Percentiles rank a stretch among this genome's conserved stretches.
phyloP scores from a whole-genome alignment of 2,329 filamentous ascomycete species.

The Talaromyces funiculosus region DNA sequence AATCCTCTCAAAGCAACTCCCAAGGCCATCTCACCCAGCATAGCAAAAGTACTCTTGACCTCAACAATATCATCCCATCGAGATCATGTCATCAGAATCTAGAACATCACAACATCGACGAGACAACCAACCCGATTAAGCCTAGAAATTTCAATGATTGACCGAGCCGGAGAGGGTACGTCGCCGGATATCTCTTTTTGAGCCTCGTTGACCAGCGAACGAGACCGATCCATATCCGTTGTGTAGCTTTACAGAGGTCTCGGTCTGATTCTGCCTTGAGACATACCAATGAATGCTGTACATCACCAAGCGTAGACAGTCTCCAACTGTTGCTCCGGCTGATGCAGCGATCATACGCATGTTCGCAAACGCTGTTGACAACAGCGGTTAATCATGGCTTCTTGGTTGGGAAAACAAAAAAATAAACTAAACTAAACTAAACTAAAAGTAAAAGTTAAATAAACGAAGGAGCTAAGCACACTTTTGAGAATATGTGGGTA shows the following conservation, averaged over 20 bases:
- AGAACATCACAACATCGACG: neutral
- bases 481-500: neutral
- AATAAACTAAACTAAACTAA: too few relatives aligned
- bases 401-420: too few relatives aligned
- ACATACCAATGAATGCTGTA: neutral
- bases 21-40: neutral
- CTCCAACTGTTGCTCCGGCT: neutral
- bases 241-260: neutral
- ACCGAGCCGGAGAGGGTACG: neutral
- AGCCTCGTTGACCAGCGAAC: conserved; percentile 6
- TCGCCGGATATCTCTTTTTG: conserved; percentile 8
- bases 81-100: neutral
- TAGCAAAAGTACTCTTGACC: conserved; percentile 5
- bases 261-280: neutral
- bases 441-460: too few relatives aligned
- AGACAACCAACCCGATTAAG: conserved; percentile 1
- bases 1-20: neutral
- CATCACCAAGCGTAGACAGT: conserved; percentile 6
- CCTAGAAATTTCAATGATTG: conserved; percentile 2
- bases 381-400: too few relatives aligned
- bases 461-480: neutral
- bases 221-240: conserved; percentile 4
- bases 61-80: conserved; percentile 4
- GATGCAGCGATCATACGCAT: conserved; percentile 7
- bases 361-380: neutral